A percentile compares a stretch with the other conserved stretches of the same genome.
Evolutionary conservation across 164 flowering plant genomes (phyloP).

Genomic region (Vitis riparia): DNA sequence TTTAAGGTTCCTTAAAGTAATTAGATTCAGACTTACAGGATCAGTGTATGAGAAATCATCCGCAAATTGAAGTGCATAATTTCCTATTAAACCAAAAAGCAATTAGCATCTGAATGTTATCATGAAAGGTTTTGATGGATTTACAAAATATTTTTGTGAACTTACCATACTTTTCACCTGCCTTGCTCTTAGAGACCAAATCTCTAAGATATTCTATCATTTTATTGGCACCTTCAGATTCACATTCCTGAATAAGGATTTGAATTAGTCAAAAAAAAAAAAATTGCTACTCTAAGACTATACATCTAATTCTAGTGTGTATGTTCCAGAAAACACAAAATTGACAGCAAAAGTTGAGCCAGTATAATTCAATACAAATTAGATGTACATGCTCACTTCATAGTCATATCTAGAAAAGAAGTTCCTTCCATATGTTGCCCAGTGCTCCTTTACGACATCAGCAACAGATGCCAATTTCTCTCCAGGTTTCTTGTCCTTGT

Average conservation of each 20-base stretch:
- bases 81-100: slow-evolving; percentile 44
- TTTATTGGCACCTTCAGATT: slow-evolving; percentile 92
- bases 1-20: too few relatives aligned
- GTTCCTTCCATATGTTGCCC: slow-evolving; percentile 97
- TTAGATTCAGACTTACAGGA: slow-evolving; percentile 64
- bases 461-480: slow-evolving; percentile 85
- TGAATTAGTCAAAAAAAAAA: neutral
- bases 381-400: slow-evolving; percentile 53
- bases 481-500: slow-evolving; percentile 81
- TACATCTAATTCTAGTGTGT: neutral
- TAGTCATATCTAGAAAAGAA: slow-evolving; percentile 98
- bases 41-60: slow-evolving; percentile 93
- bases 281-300: slow-evolving; percentile 2
- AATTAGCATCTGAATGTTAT: slow-evolving; percentile 8
- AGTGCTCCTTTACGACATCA: slow-evolving; percentile 85
- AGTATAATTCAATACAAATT: neutral
- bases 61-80: slow-evolving; percentile 78
- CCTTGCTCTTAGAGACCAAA: slow-evolving; percentile 65
- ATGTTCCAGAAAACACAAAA: neutral
- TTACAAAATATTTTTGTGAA: neutral
- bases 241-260: slow-evolving; percentile 73
- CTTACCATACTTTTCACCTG: slow-evolving; percentile 86
- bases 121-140: neutral
- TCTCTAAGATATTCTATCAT: slow-evolving; percentile 87
- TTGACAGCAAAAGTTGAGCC: neutral